Evolutionary conservation across 2,329 filamentous ascomycete genomes (phyloP), one percentile per base, ranked within the genome.

Genomic region (Chalara sp.): DNA sequence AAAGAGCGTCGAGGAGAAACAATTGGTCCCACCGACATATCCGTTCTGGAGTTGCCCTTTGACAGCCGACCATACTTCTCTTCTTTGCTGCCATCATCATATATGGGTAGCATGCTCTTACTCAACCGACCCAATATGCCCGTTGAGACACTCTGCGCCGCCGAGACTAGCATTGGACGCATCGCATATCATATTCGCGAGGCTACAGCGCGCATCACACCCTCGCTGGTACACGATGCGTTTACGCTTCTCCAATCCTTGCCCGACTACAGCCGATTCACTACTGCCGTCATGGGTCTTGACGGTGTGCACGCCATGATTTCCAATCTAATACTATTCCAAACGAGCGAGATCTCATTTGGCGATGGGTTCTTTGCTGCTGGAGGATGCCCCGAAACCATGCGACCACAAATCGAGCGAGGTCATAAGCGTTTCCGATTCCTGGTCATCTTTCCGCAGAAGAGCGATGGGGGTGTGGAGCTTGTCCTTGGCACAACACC

Each of bases 381-480:
- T 8, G 28, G 32, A 39, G 42, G 48, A 2, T 39, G 31, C 8
- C 48, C 48, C 3, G 48, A 50, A 50, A 33, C 48, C n/a, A 32
- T 50, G 48, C 42, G 48, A n/a, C 48, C 48, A 50, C 48, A 50
- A 32, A 50, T 50, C 10, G 48, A 50, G 43, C 31, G 48, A 41
- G 48, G 48, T 4, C 32, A 39, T 41, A 31, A 43, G 5, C 30
- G 42, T 2, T 50, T 50, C 31, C 48, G 48, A 40, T 50, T 50
- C 35, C 35, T 32, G 30, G 7, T 50, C 21, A 32, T 50, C 32
- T 32, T 11, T 30, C 48, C 48, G 10, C n/a, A 37, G n/a, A 45
- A 30, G 46, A 29, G 8, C 6, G 48, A 50, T 50, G 48, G 48
- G 10, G 43, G 48, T 6, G 48, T 50, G 32, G 48, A 50, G 35